Evolutionary conservation across 1,139 yeast species (phyloP), one percentile per base, ranked within the genome.

Genomic region (Sugiyamaella sp.): DNA sequence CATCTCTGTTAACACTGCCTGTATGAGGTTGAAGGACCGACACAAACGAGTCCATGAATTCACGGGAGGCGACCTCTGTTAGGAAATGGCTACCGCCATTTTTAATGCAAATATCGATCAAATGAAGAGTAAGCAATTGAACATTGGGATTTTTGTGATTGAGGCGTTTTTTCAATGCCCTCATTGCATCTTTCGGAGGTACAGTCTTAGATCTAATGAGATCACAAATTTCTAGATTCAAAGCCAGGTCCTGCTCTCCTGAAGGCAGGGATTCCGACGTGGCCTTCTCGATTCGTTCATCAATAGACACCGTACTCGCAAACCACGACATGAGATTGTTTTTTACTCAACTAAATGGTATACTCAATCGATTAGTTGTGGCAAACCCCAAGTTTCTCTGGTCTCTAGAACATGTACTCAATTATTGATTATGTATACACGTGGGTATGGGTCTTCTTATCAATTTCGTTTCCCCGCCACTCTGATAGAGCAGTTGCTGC

Each of bases 21-120:
- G 56, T 37, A 3, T 64, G 58, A 1, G 68, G 70, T 22, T 69
- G 67, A n/a, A 72, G 61, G 9, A 75, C 62, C 47, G 73, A 64
- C 43, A 68, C 69, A 41, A 71, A 79, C 56, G 76, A 74, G 68
- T 89, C 97, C 73, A 91, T 80, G 63, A 91, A 93, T 69, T 93
- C 98, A 60, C 91, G 81, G 16, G 93, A 80, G 27, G 95, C 82
- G 39, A 91, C 76, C 65, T 90, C 97, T 33, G 76, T 77, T 32
- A 93, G 75, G 63, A 93, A 91, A 64, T 89, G 96, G 51, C 77
- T 77, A 5, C 99, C 99, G 48, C 97, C 91, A 69, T 95, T 93
- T 73, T 95, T 93, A 54, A 93, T 86, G 71, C 97, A 89, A 46
- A 89, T 80, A 64, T 93, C 98, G 21, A 85, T 76, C 60, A 95